Conservation (phyloP, 306 rosid species). For the Cucurbita maxima region DNA sequence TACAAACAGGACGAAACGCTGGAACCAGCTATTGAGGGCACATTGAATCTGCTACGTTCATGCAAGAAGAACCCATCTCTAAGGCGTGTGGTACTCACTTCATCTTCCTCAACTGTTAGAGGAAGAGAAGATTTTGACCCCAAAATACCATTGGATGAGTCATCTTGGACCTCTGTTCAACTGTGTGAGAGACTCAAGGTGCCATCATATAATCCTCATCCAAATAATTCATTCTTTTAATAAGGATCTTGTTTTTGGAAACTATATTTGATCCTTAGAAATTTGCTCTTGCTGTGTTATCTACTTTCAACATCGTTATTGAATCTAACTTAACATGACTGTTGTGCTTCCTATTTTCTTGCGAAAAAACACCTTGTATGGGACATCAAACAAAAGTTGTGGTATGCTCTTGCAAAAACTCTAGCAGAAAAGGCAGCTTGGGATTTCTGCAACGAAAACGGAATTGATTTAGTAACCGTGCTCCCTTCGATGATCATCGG, state of each 20-base stretch:
- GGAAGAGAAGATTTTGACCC: constrained; percentile 47
- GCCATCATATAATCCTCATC: not conserved
- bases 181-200: constrained; percentile 51
- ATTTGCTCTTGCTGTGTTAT: not conserved
- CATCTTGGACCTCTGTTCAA: constrained; percentile 57
- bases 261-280: not conserved
- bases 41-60: constrained; percentile 62
- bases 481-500: constrained; percentile 58
- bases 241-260: not conserved
- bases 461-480: constrained; percentile 48
- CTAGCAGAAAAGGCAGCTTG: constrained; percentile 71
- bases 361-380: not conserved
- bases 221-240: not conserved
- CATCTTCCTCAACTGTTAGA: constrained; percentile 68
- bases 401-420: constrained; percentile 72
- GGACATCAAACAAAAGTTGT: constrained; percentile 24
- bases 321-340: too few species aligned
- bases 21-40: constrained; percentile 60
- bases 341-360: not conserved
- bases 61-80: constrained; percentile 46
- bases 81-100: constrained; percentile 59
- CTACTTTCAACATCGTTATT: too few species aligned
- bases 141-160: constrained; percentile 47
- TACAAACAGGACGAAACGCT: constrained; percentile 39
- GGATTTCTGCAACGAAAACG: constrained; percentile 62